Evolutionary conservation across 352 stramenopile species (phyloP), one percentile per base, ranked within the genome.

Genomic region (Globisporangium echinulatum): DNA sequence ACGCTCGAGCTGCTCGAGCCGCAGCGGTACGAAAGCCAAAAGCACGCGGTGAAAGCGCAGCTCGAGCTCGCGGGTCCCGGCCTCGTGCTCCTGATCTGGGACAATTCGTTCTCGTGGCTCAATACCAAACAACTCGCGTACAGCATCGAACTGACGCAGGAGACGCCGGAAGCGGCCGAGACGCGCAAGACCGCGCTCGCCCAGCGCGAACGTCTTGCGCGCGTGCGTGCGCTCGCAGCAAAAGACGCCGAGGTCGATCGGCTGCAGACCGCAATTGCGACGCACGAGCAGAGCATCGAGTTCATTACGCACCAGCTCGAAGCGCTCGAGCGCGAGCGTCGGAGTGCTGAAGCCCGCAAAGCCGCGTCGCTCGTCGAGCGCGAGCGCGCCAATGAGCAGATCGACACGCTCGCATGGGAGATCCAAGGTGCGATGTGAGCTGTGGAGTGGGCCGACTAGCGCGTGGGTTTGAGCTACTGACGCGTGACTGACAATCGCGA

Each of bases 51-150:
- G 36, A 58, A 67, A 44, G 79, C 75, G 1, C 59, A 67, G 14
- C 58, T 89, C 3, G 52, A 67, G 49, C 68, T 92, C 46, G 59
- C 58, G 1, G 83, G 83, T 0, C 83, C 80, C 0, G 83, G 79
- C 0, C 76, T 88, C 64, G 63, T 87, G 59, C 56, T 89, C 63
- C 57, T 92, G 19, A 47, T 88, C 33, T 92, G 80, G 80, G 81
- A 92, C 71, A 92, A 92, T 49, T 87, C 77, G 52, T 92, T 85
- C 57, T 91, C 81, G 63, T 92, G 83, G 83, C 66, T 92, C 54
- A 90, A 90, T 57, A 60, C 70, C 25, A 92, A 92, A 62, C 79
- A 90, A 49, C 70, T 92, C 49, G 75, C 81, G 49, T 92, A 92
- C 65, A 66, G 64, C 36, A 71, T 92, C 61, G 77, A 88, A 54